These are phyloP conservation scores for Seminavis robusta DNA, from an alignment of 108 stramenopile species.

Conservation along the genomic window DNA sequence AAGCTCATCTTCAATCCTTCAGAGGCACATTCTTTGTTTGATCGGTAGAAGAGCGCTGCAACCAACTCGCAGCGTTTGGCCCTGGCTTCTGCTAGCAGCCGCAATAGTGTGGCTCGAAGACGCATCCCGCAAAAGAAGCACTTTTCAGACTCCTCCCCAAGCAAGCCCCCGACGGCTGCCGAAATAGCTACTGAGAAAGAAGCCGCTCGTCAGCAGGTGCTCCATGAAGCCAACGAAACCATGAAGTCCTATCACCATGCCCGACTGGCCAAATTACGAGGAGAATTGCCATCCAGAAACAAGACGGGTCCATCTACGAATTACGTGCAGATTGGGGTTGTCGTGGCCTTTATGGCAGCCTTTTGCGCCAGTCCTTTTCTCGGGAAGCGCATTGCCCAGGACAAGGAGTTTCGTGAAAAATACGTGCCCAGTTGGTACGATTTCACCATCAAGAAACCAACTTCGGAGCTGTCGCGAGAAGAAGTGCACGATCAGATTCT, in stretches of 20 bases:
- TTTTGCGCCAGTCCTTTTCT: constrained; percentile 71
- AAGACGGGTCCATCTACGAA: constrained; percentile 23
- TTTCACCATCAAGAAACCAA: constrained; percentile 66
- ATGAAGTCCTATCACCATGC: constrained; percentile 60
- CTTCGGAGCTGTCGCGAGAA: constrained; percentile 65
- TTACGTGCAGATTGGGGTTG: constrained; percentile 49
- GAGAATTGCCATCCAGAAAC: constrained; percentile 37
- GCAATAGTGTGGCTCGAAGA: too few species aligned
- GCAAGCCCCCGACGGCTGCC: too few species aligned
- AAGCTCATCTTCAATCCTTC: too few species aligned
- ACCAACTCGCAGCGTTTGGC: too few species aligned
- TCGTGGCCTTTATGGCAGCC: constrained; percentile 42
- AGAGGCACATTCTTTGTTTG: too few species aligned
- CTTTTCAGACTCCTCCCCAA: too few species aligned
- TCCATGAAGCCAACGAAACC: constrained; percentile 52
- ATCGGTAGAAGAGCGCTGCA: too few species aligned
- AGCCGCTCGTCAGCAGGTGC: constrained; percentile 35
- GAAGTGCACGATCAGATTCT: constrained; percentile 76
- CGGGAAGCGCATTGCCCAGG: constrained; percentile 76
- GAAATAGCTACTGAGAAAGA: too few species aligned
- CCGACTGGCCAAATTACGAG: constrained; percentile 39
- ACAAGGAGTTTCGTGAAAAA: constrained; percentile 67
- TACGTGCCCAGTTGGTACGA: constrained; percentile 82
- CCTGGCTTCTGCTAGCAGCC: too few species aligned
- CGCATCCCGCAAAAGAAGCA: too few species aligned